Evolutionary conservation across 2,329 filamentous ascomycete species (phyloP), one percentile per base, ranked within the genome.

Genomic region (Pseudohalonectria lignicola): DNA sequence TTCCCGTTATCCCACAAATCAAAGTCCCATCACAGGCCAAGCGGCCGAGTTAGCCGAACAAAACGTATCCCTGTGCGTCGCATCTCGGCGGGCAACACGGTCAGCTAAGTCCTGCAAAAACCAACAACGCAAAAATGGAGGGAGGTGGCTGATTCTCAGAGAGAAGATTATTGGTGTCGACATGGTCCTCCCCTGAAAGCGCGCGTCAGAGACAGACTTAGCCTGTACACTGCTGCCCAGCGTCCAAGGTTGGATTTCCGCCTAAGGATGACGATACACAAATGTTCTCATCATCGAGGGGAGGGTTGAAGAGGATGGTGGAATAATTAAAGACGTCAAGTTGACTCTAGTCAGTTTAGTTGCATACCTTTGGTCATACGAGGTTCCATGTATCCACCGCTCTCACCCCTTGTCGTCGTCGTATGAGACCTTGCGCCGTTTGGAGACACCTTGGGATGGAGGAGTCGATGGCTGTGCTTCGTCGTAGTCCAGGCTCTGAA

Each of bases 191-290:
- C 41, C 44, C 41, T 36, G 29, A 31, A 29, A 19, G 17, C n/a
- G n/a, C n/a, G n/a, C n/a, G n/a, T n/a, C n/a, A n/a, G n/a, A n/a
- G n/a, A n/a, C n/a, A n/a, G n/a, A n/a, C n/a, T n/a, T n/a, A n/a
- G n/a, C n/a, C n/a, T n/a, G n/a, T n/a, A n/a, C n/a, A n/a, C n/a
- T n/a, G n/a, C n/a, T n/a, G n/a, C n/a, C n/a, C n/a, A n/a, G n/a
- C n/a, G n/a, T 17, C 2, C 36, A 23, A 20, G 36, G 49, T 45
- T 44, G 55, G 63, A 64, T 60, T 63, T 93, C 79, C 74, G 86
- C 69, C 85, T 93, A 93, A 93, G 86, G 86, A 94, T 93, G 86
- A 93, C 85, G 82, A 87, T 88, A 87, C 71, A 64, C 16, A 37
- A 35, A 73, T 40, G 63, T 60, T 87, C 78, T 92, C 86, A 90